Percentiles rank a stretch among this genome's conserved stretches.
These are phyloP conservation scores for Diplodia mutila DNA, from an alignment of 2,329 filamentous ascomycete genomes.

Conservation along the genomic window DNA sequence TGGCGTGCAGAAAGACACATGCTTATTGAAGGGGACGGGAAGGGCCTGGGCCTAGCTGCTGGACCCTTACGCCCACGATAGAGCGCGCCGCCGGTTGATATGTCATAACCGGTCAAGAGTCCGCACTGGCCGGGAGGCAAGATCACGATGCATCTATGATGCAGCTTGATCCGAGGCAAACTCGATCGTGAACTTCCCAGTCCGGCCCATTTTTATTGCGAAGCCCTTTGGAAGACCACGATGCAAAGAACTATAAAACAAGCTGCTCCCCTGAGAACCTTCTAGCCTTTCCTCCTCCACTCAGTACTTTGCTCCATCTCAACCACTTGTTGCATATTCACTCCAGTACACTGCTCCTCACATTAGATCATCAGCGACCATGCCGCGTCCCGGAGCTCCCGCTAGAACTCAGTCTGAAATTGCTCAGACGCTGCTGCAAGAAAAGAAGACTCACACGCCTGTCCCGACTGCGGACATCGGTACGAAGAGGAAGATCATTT, in stretches of 20 bases:
- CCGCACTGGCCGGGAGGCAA: constrained; percentile 1
- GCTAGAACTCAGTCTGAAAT: constrained; percentile 34
- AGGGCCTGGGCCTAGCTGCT: neutral
- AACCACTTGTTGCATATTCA: neutral
- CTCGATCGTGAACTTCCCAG: constrained; percentile 5
- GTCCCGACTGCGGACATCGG: constrained; percentile 35
- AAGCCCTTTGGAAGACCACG: no score
- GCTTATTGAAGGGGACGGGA: neutral
- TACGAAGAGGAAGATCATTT: constrained; percentile 61
- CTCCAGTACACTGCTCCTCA: neutral
- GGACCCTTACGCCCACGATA: neutral
- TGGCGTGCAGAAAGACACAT: neutral
- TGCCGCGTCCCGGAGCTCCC: constrained; percentile 39
- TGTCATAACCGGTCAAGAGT: constrained; percentile 4
- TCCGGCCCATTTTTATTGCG: constrained; percentile 4
- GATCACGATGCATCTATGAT: constrained; percentile 18
- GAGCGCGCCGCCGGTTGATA: neutral
- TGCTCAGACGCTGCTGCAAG: constrained; percentile 26
- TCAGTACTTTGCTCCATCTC: neutral
- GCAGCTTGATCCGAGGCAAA: neutral
- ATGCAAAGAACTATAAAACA: neutral
- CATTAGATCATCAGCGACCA: constrained; percentile 26
- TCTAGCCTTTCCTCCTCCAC: neutral
- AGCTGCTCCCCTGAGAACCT: neutral
- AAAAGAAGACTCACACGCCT: constrained; percentile 28